Percentiles rank a stretch among this genome's conserved stretches.
phyloP scores from a whole-genome alignment of 2,329 filamentous ascomycete genomes.

The Diaporthe caulivora region DNA sequence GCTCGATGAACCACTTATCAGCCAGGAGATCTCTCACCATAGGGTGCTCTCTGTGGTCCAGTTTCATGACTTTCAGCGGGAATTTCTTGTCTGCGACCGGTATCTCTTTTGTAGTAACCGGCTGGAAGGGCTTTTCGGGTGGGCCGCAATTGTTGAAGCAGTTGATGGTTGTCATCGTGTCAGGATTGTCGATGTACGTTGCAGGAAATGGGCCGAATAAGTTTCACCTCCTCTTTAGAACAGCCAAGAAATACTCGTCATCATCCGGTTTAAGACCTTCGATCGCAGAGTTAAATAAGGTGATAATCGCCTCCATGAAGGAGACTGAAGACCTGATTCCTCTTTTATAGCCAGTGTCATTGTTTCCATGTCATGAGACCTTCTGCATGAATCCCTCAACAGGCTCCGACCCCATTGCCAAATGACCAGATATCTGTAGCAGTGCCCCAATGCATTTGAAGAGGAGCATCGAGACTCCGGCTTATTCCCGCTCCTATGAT shows the following conservation, averaged over 20 bases:
- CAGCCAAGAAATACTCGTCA: constrained; percentile 43
- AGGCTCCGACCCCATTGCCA: constrained; percentile 41
- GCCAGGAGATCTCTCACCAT: constrained; percentile 43
- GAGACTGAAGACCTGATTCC: constrained; percentile 43
- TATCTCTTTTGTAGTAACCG: constrained; percentile 40
- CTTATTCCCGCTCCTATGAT: constrained; percentile 43
- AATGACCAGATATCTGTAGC: constrained; percentile 47
- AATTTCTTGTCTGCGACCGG: constrained; percentile 43
- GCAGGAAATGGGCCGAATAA: constrained; percentile 32
- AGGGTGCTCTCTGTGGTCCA: constrained; percentile 45
- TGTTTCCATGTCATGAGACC: no score
- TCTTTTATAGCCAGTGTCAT: constrained; percentile 12
- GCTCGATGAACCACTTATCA: constrained; percentile 45
- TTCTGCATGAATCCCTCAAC: no score
- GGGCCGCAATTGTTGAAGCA: constrained; percentile 10
- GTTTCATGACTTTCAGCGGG: constrained; percentile 44
- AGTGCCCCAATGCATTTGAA: constrained; percentile 43
- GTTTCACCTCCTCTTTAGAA: constrained; percentile 44
- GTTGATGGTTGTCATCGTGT: constrained; percentile 6
- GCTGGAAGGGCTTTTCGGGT: constrained; percentile 41
- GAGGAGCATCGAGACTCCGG: constrained; percentile 44
- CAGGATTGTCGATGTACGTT: not conserved
- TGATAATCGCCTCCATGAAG: constrained; percentile 44
- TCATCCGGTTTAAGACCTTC: constrained; percentile 40
- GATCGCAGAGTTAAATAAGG: constrained; percentile 44